Percentiles rank a stretch among this genome's conserved stretches.
These are phyloP conservation scores for Phytopythium helicoides DNA, from an alignment of 352 stramenopile species.

Conservation along the genomic window DNA sequence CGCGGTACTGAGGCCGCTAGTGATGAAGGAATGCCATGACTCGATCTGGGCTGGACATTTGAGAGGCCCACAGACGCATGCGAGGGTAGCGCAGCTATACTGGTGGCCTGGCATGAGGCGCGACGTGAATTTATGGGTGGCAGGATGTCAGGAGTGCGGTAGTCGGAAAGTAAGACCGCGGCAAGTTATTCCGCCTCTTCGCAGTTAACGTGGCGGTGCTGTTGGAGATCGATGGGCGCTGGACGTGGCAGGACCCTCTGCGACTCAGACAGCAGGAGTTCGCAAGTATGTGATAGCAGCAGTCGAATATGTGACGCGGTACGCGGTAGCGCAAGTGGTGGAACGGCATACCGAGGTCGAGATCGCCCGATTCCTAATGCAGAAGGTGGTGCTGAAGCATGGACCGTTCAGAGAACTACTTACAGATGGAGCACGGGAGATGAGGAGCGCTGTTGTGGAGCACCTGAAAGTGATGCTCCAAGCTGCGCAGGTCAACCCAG, in stretches of 20 bases:
- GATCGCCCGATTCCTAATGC: neutral
- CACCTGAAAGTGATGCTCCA: neutral
- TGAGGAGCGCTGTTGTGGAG: neutral
- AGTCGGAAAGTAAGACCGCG: slow-evolving; percentile 11
- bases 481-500: neutral
- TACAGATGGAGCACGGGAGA: neutral
- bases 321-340: neutral
- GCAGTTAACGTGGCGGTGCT: slow-evolving; percentile 11
- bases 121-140: slow-evolving; percentile 1
- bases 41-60: slow-evolving; percentile 10
- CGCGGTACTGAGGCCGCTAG: slow-evolving; percentile 6
- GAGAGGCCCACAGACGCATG: slow-evolving; percentile 1
- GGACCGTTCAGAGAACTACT: slow-evolving; percentile 3
- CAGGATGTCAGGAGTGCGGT: slow-evolving; percentile 4
- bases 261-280: neutral
- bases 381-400: neutral
- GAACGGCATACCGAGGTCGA: neutral
- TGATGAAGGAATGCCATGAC: slow-evolving; percentile 10
- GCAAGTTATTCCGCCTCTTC: slow-evolving; percentile 11
- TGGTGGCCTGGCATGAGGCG: slow-evolving; percentile 9
- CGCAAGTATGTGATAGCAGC: slow-evolving; percentile 11
- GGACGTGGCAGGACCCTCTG: slow-evolving; percentile 7
- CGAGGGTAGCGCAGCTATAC: neutral
- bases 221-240: slow-evolving; percentile 15
- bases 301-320: slow-evolving; percentile 5